These are phyloP conservation scores for Poa annua DNA, from an alignment of 176 grass and related monocot genomes.

Conservation along the genomic window DNA sequence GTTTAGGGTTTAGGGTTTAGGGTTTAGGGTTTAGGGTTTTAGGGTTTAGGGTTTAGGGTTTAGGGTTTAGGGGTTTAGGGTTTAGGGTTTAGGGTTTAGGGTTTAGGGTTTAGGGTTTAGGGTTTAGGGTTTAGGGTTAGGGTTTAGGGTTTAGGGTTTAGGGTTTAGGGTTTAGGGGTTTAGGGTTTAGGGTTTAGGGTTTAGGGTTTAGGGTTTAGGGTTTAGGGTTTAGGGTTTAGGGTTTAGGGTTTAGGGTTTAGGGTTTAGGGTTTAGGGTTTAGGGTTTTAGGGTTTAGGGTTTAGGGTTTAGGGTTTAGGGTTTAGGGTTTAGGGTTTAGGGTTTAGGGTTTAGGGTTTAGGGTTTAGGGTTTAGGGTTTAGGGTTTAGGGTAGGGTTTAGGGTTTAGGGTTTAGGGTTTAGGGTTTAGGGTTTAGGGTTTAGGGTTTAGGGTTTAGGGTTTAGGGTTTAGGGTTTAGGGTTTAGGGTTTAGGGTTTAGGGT, in stretches of 20 bases:
- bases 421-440: too few species aligned
- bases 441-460: too few species aligned
- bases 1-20: neutral
- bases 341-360: neutral
- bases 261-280: constrained; percentile 38
- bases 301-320: constrained; percentile 34
- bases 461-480: too few species aligned
- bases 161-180: too few species aligned
- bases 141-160: constrained; percentile 40
- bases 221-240: constrained; percentile 14
- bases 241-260: constrained; percentile 1
- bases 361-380: constrained; percentile 25
- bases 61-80: constrained; percentile 1
- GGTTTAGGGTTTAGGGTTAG: constrained; percentile 24
- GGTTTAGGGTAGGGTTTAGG: neutral
- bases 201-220: constrained; percentile 23
- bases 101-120: constrained; percentile 25
- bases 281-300: constrained; percentile 43
- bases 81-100: constrained; percentile 1
- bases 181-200: too few species aligned
- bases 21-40: constrained; percentile 10
- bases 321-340: constrained; percentile 13
- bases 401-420: too few species aligned
- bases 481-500: too few species aligned
- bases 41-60: constrained; percentile 10